phyloP scores from a whole-genome alignment of 306 rosid species.

The Abrus precatorius region DNA sequence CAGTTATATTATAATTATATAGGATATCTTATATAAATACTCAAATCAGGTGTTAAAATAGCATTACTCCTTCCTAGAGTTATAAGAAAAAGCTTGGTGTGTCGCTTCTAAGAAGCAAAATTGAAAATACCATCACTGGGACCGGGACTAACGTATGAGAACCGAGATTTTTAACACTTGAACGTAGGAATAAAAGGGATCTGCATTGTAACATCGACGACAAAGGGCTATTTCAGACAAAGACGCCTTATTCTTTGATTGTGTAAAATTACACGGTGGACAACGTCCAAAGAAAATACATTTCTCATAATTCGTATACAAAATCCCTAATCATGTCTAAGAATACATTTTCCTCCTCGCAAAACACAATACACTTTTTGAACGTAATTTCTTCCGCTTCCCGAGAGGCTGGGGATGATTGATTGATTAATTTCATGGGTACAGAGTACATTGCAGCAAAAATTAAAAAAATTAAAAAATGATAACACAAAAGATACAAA shows the following conservation, averaged over 20 bases:
- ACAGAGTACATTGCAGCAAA: constrained; percentile 30
- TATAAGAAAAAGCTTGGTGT: no score
- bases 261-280: constrained; percentile 25
- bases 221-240: background rate
- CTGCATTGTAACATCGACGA: constrained; percentile 17
- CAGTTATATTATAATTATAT: no score
- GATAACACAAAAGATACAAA: constrained; percentile 48
- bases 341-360: constrained; percentile 43
- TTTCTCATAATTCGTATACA: constrained; percentile 28
- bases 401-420: constrained; percentile 35
- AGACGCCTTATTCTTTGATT: constrained; percentile 30
- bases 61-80: no score
- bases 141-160: background rate
- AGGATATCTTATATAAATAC: no score
- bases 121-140: background rate
- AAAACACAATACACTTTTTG: background rate
- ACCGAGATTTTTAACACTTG: background rate
- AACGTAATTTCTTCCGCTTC: constrained; percentile 1
- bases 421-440: constrained; percentile 17
- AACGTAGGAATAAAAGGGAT: background rate
- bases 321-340: constrained; percentile 28
- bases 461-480: constrained; percentile 6
- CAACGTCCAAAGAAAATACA: constrained; percentile 27
- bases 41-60: no score
- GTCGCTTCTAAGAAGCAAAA: background rate